Percentiles rank a stretch among this genome's conserved stretches.
Conservation (phyloP, 2,329 filamentous ascomycete species). For the Talaromyces sp. region DNA sequence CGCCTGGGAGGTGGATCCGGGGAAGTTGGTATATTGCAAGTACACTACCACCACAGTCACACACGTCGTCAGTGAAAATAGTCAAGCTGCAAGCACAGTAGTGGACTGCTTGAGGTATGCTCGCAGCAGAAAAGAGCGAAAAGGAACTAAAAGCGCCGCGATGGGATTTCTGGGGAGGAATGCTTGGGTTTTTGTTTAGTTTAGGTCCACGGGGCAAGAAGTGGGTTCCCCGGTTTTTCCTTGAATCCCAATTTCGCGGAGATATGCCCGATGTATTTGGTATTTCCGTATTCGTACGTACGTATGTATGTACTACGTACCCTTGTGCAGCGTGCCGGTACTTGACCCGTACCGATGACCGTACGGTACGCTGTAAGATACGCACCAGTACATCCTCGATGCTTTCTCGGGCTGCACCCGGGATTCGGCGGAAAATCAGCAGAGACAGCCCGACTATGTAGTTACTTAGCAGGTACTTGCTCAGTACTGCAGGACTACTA, state of each 20-base stretch:
- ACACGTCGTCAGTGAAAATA: background rate
- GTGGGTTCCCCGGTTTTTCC: slow-evolving; percentile 18
- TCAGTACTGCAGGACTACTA: background rate
- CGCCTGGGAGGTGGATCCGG: slow-evolving; percentile 1
- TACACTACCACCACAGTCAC: background rate
- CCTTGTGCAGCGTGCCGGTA: background rate
- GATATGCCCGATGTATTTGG: slow-evolving; percentile 14
- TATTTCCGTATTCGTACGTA: background rate
- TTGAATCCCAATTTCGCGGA: slow-evolving; percentile 14
- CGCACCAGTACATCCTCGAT: background rate
- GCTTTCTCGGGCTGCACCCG: slow-evolving; percentile 9
- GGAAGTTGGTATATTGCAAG: background rate
- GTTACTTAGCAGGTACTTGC: background rate
- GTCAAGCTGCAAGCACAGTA: background rate
- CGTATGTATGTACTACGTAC: background rate
- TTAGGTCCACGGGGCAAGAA: slow-evolving; percentile 9
- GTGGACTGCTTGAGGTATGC: background rate
- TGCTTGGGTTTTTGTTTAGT: slow-evolving; percentile 16
- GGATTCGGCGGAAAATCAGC: slow-evolving; percentile 2
- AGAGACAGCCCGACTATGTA: background rate
- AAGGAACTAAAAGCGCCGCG: background rate
- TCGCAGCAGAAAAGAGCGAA: background rate
- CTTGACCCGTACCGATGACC: slow-evolving; percentile 1
- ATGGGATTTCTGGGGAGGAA: slow-evolving; percentile 10
- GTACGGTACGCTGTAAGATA: background rate